Evolutionary conservation across 306 rosid genomes (phyloP), one percentile per base, ranked within the genome.

Genomic region (Argentina anserina): DNA sequence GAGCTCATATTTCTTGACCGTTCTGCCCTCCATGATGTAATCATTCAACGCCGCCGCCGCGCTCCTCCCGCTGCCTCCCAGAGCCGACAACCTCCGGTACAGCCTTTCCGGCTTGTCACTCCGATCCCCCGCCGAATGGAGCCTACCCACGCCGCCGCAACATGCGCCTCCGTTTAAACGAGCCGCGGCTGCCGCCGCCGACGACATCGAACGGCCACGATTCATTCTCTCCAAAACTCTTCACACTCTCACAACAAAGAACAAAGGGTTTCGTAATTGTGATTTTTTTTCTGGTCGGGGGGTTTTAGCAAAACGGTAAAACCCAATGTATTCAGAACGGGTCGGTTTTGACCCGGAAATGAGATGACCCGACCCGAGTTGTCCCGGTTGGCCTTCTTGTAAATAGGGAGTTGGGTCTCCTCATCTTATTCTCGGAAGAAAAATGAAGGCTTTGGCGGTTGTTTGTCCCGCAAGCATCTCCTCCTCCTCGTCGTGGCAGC

Each of bases 61-160:
- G 85, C 83, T 89, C 37, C 82, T 84, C 60, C 93, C 90, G 25
- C 81, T 84, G 40, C 75, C 84, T 41, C 83, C 82, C 81, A 91
- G 81, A 39, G 82, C 78, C 74, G 93, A 84, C 41, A 91, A 58
- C 78, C 80, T 78, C 71, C 79, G 83, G 79, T 86, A 89, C 17
- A 94, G 91, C 40, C 62, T 41, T 6, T n/a, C 47, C 3, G 28
- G 59, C 4, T 75, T 62, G 10, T 70, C 77, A 34, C 23, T 53
- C 1, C 77, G 75, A 42, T n/a, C n/a, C n/a, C n/a, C n/a, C n/a
- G n/a, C n/a, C n/a, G n/a, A n/a, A n/a, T n/a, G n/a, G n/a, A n/a
- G n/a, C n/a, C n/a, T n/a, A n/a, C n/a, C n/a, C n/a, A n/a, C 31
- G 49, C 21, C 59, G 64, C 67, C 17, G 74, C 52, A 18, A 20